Evolutionary conservation across 768 basidiomycete species (phyloP).

Genomic region (Lactarius akahatsu): DNA sequence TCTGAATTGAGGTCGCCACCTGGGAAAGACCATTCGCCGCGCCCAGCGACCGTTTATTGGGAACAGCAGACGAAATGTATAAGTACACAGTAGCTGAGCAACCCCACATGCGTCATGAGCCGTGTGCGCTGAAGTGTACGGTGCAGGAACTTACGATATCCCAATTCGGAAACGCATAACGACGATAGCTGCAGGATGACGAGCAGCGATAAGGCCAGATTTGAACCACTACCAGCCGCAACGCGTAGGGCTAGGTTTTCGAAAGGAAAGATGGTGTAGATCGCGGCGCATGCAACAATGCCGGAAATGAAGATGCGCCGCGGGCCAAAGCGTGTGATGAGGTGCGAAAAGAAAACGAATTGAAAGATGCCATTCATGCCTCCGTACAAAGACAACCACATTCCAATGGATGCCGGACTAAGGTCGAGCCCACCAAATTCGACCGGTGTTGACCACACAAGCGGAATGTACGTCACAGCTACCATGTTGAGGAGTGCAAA

Average conservation of each 20-base stretch:
- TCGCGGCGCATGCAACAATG: constrained; percentile 30
- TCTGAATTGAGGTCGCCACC: constrained; percentile 39
- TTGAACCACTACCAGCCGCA: neutral
- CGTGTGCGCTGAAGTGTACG: neutral
- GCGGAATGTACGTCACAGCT: constrained; percentile 41
- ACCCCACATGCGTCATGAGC: constrained; percentile 23
- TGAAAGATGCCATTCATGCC: constrained; percentile 41
- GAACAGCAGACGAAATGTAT: constrained; percentile 61
- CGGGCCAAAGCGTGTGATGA: constrained; percentile 39
- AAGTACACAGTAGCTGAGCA: constrained; percentile 62
- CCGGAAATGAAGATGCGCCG: constrained; percentile 35
- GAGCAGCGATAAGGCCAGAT: neutral
- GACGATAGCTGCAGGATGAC: neutral
- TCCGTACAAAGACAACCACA: constrained; percentile 38
- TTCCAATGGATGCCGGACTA: constrained; percentile 40
- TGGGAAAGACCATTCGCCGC: constrained; percentile 58
- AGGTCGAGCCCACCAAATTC: constrained; percentile 34
- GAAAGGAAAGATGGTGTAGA: constrained; percentile 34
- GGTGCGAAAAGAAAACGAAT: constrained; percentile 38
- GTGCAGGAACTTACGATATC: neutral
- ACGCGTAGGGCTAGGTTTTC: neutral
- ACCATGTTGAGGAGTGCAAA: constrained; percentile 46
- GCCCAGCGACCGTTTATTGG: constrained; percentile 62
- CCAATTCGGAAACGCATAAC: neutral
- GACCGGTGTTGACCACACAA: constrained; percentile 42